Evolutionary conservation across 305 asterid species (phyloP).

Genomic region (Stenogyne calaminthoides): DNA sequence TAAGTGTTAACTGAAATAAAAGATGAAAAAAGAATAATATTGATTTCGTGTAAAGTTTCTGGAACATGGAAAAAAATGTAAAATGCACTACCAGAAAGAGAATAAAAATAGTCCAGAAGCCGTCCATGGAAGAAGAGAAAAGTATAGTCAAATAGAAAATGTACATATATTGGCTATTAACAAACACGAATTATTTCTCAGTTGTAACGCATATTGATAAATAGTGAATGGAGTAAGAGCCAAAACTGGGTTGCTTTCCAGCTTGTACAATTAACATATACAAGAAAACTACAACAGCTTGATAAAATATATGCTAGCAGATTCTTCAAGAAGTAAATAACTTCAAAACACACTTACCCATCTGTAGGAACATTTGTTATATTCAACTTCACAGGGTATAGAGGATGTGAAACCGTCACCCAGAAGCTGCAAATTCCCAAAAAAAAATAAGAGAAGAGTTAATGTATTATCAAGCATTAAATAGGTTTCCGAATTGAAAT

Average conservation of each 20-base stretch:
- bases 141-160: slow-evolving; percentile 12
- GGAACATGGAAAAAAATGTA: not conserved
- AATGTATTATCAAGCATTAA: slow-evolving; percentile 15
- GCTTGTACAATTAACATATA: slow-evolving; percentile 1
- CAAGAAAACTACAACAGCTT: slow-evolving; percentile 18
- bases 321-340: slow-evolving; percentile 17
- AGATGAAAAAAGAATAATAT: not conserved
- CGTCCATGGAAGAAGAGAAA: not conserved
- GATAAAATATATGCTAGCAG: slow-evolving; percentile 10
- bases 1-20: not conserved
- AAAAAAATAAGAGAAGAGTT: slow-evolving; percentile 13
- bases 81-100: not conserved
- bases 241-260: slow-evolving; percentile 14
- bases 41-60: not conserved
- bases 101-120: not conserved
- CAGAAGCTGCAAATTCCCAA: slow-evolving; percentile 77
- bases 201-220: not conserved
- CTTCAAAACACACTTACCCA: slow-evolving; percentile 57
- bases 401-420: slow-evolving; percentile 72
- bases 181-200: not conserved
- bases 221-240: slow-evolving; percentile 9
- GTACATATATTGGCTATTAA: not conserved
- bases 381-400: slow-evolving; percentile 74
- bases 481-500: slow-evolving; percentile 12
- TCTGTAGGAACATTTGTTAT: slow-evolving; percentile 74